Evolutionary conservation across 768 basidiomycete species (phyloP).

Genomic region (Pleurotus cornucopiae): DNA sequence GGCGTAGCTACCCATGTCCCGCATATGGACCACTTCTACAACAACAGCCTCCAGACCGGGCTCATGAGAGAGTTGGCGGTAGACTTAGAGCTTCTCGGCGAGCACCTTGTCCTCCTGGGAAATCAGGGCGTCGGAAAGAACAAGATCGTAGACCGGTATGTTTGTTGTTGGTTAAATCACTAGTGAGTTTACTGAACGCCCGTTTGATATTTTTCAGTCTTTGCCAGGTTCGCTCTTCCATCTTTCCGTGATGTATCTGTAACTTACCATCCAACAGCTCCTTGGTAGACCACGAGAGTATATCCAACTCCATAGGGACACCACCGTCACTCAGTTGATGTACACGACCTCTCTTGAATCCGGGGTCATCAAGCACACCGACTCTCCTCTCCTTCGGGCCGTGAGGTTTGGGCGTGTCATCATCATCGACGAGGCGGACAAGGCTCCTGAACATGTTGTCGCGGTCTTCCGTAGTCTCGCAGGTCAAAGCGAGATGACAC

Average conservation of each 20-base stretch:
- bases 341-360: constrained; percentile 58
- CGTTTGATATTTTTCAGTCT: constrained; percentile 25
- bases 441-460: constrained; percentile 70
- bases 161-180: neutral
- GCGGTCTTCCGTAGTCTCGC: constrained; percentile 69
- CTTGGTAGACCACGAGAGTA: constrained; percentile 63
- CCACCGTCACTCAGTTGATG: constrained; percentile 69
- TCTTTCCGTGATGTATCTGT: neutral
- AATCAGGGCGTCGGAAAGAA: constrained; percentile 36
- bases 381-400: constrained; percentile 64
- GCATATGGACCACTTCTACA: constrained; percentile 67
- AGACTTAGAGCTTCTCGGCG: constrained; percentile 56
- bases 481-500: constrained; percentile 58
- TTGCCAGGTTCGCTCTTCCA: constrained; percentile 41
- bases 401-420: constrained; percentile 60
- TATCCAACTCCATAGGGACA: constrained; percentile 66
- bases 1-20: constrained; percentile 58
- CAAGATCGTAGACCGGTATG: constrained; percentile 26
- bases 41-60: constrained; percentile 65
- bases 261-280: constrained; percentile 30
- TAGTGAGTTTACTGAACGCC: too few species aligned
- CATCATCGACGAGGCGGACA: constrained; percentile 70
- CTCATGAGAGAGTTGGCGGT: constrained; percentile 63
- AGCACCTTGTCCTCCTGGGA: constrained; percentile 62
- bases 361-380: constrained; percentile 55